These are phyloP conservation scores for Tolypocladium pustulatum DNA, from an alignment of 2,329 filamentous ascomycete genomes.

Conservation along the genomic window DNA sequence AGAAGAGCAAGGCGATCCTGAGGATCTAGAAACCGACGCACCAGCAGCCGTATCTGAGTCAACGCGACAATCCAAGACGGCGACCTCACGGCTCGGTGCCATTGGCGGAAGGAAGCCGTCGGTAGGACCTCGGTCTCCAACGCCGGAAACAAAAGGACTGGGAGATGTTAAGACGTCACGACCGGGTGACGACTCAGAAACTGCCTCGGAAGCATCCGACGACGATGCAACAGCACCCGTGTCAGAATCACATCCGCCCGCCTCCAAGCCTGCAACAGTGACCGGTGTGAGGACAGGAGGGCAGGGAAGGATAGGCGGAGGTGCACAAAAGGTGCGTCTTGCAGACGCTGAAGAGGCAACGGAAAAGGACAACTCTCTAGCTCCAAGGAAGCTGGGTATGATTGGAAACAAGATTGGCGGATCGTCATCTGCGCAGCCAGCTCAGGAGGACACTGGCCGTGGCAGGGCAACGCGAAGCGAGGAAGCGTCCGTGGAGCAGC, in stretches of 20 bases:
- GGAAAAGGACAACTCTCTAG: not conserved
- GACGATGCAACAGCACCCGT: slow-evolving; percentile 15
- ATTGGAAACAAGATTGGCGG: slow-evolving; percentile 20
- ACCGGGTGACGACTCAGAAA: slow-evolving; percentile 23
- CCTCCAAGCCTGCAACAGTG: slow-evolving; percentile 10
- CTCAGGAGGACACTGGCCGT: slow-evolving; percentile 8
- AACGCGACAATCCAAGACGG: slow-evolving; percentile 8
- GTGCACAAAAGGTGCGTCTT: slow-evolving; percentile 10
- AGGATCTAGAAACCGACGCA: slow-evolving; percentile 9
- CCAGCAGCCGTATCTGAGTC: slow-evolving; percentile 5
- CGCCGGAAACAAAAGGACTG: slow-evolving; percentile 3
- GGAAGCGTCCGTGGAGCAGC: slow-evolving; percentile 14
- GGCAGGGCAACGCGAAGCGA: slow-evolving; percentile 11
- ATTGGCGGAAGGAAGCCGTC: slow-evolving; percentile 23
- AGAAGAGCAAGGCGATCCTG: slow-evolving; percentile 17
- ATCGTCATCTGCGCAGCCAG: not conserved
- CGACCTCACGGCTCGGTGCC: slow-evolving; percentile 19
- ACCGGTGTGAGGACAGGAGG: slow-evolving; percentile 15
- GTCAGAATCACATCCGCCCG: slow-evolving; percentile 10
- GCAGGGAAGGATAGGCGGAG: slow-evolving; percentile 31
- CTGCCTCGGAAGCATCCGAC: slow-evolving; percentile 31
- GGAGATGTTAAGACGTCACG: not conserved
- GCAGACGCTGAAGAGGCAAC: not conserved
- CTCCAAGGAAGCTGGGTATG: slow-evolving; percentile 18
- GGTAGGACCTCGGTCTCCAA: slow-evolving; percentile 12